These are phyloP conservation scores for Tardiomyces digboiensis DNA, from an alignment of 1,139 yeast genomes.

Conservation along the genomic window DNA sequence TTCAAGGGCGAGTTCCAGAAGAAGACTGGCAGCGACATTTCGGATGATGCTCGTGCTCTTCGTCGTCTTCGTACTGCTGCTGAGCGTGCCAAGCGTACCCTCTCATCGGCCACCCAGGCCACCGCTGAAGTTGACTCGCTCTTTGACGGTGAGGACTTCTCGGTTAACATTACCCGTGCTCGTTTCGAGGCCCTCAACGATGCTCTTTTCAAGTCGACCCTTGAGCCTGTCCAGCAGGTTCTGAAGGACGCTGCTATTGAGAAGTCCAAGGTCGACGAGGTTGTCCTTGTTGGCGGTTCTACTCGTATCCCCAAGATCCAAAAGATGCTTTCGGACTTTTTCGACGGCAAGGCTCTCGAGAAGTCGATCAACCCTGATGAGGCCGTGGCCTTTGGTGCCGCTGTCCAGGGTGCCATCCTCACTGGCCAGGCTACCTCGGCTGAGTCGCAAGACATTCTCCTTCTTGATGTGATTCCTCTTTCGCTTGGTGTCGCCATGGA, in stretches of 20 bases:
- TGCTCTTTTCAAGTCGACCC: slow-evolving; percentile 91
- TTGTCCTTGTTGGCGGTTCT: slow-evolving; percentile 99
- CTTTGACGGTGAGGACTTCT: slow-evolving; percentile 95
- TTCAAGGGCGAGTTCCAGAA: slow-evolving; percentile 94
- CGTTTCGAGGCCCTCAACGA: slow-evolving; percentile 98
- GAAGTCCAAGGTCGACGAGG: slow-evolving; percentile 87
- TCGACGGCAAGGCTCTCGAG: slow-evolving; percentile 96
- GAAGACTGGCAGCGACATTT: slow-evolving; percentile 91
- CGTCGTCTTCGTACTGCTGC: slow-evolving; percentile 99
- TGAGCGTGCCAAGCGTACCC: slow-evolving; percentile 99
- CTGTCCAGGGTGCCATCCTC: slow-evolving; percentile 83
- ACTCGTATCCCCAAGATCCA: slow-evolving; percentile 99
- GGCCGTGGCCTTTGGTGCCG: slow-evolving; percentile 99
- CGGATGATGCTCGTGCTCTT: slow-evolving; percentile 90
- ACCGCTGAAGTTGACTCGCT: slow-evolving; percentile 96
- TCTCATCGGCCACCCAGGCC: slow-evolving; percentile 94
- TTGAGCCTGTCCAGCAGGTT: slow-evolving; percentile 98
- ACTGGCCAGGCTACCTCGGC: slow-evolving; percentile 95
- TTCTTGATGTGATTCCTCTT: slow-evolving; percentile 97
- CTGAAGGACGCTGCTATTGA: slow-evolving; percentile 90
- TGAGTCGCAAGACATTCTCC: slow-evolving; percentile 94
- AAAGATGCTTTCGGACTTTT: slow-evolving; percentile 95
- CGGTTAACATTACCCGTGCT: slow-evolving; percentile 96
- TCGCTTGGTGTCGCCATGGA: slow-evolving; percentile 99
- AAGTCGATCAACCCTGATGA: slow-evolving; percentile 98